Conservation (phyloP, 2,329 filamentous ascomycete species). For the Pseudocercospora eumusae region DNA sequence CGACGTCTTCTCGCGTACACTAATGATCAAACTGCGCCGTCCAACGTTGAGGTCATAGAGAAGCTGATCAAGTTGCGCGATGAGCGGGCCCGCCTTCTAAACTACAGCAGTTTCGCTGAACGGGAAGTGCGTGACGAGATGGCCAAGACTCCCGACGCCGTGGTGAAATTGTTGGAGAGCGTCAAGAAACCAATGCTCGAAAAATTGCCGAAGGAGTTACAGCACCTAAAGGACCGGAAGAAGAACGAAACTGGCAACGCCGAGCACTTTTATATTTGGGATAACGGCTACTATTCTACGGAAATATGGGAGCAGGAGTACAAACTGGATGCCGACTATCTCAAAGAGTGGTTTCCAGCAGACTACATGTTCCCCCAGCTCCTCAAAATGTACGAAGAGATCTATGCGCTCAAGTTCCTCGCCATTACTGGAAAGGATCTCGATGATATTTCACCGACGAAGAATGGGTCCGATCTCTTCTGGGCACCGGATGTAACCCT, state of each 20-base stretch:
- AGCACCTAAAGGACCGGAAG: conserved; percentile 11
- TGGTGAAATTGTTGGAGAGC: background rate
- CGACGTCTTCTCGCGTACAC: conserved; percentile 67
- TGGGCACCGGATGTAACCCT: conserved; percentile 13
- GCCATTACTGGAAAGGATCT: conserved; percentile 54
- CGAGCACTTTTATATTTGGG: background rate
- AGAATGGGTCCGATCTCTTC: conserved; percentile 16
- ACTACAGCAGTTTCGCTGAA: conserved; percentile 6
- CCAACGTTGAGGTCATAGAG: conserved; percentile 7
- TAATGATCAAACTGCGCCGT: conserved; percentile 72
- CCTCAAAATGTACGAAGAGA: conserved; percentile 11
- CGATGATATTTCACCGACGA: conserved; percentile 51
- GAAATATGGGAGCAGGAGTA: conserved; percentile 74
- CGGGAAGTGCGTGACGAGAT: background rate
- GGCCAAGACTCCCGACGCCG: conserved; percentile 10
- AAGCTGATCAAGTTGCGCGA: conserved; percentile 7
- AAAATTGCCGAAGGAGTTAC: background rate
- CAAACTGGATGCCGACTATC: conserved; percentile 73
- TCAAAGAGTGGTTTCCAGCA: conserved; percentile 41
- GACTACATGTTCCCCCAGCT: conserved; percentile 1
- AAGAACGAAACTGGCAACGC: conserved; percentile 4
- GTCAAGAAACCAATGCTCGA: background rate
- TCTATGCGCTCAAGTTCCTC: conserved; percentile 12
- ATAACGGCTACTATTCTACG: conserved; percentile 36
- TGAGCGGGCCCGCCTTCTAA: conserved; percentile 7